phyloP scores from a whole-genome alignment of 1,284 basidiomycete species.

The Porogramme epimiltina region DNA sequence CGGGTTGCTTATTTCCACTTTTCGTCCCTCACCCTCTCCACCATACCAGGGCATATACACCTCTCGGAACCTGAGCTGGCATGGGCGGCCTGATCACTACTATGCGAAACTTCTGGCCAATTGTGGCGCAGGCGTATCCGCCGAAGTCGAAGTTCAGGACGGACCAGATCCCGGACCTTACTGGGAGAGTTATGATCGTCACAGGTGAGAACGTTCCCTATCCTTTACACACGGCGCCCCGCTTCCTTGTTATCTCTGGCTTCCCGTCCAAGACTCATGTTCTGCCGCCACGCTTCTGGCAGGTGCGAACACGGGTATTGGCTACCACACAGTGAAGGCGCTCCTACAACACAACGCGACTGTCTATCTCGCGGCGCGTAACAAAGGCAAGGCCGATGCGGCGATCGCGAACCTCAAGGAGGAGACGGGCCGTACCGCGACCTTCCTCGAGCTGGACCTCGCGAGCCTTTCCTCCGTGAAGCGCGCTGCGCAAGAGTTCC shows the following conservation, averaged over 20 bases:
- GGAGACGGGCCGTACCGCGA: constrained; percentile 35
- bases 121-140: constrained; percentile 25
- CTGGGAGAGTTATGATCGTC: constrained; percentile 39
- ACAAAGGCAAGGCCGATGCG: constrained; percentile 37
- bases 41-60: too few species aligned
- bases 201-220: too few species aligned
- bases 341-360: constrained; percentile 48
- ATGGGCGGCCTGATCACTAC: neutral
- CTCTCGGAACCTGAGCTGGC: too few species aligned
- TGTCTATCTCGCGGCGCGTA: constrained; percentile 53
- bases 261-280: too few species aligned
- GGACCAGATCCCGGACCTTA: constrained; percentile 35
- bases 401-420: constrained; percentile 46
- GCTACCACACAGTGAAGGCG: constrained; percentile 28
- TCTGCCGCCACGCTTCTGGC: too few species aligned
- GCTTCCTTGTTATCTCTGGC: too few species aligned
- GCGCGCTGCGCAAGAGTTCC: constrained; percentile 44
- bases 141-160: constrained; percentile 34
- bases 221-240: too few species aligned
- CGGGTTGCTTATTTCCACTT: too few species aligned
- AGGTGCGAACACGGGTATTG: constrained; percentile 27
- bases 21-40: too few species aligned
- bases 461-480: constrained; percentile 45
- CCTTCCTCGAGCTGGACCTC: constrained; percentile 52
- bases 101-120: neutral